Base-by-base conservation (phyloP, 495 filamentous ascomycete genomes). In the Parachaetomium inaequale region DNA sequence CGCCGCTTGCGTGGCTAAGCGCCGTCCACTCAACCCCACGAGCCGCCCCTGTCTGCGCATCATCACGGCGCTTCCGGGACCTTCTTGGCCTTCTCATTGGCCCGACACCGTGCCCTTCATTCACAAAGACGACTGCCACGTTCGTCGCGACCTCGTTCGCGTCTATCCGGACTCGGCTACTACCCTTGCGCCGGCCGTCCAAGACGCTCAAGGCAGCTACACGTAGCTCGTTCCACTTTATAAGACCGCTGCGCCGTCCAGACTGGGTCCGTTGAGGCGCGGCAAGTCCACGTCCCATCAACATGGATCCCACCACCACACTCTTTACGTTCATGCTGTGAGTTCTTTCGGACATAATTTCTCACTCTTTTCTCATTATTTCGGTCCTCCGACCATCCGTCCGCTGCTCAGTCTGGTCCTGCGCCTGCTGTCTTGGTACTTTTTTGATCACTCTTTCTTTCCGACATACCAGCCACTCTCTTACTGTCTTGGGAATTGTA, bases 251-350 rank as follows among this genome's bases (percentile, higher is more conserved):
- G 38, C 28, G 32, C 53, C 63, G 38, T 61, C 43, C 5, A 32
- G 6, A 54, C 54, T 15, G 23, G 52, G 32, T 53, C 58, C 53
- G 8, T 21, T 10, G 23, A 53, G 31, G 40, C 36, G 23, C 38
- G 50, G 46, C 56, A 29, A 62, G 64, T 63, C 62, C 63, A 62
- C 65, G 51, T 56, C 61, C 55, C 38, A 52, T 56, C 70, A 64
- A 63, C 70, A 90, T 89, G 87, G 78, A 82, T 70, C 78, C 77
- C 43, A 86, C 82, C n/a, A 88, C 85, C n/a, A 88, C 87, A 25
- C 82, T 90, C 68, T 85, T 88, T 77, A 88, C 87, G 59, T 89
- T 89, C 66, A 78, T 88, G 74, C 72, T 90, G 87, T 89, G 77
- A 85, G 85, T 84, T 28, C 32, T 46, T 45, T 59, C 65, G 61